Conservation (phyloP, 306 rosid species). For the Cajanus cajan region DNA sequence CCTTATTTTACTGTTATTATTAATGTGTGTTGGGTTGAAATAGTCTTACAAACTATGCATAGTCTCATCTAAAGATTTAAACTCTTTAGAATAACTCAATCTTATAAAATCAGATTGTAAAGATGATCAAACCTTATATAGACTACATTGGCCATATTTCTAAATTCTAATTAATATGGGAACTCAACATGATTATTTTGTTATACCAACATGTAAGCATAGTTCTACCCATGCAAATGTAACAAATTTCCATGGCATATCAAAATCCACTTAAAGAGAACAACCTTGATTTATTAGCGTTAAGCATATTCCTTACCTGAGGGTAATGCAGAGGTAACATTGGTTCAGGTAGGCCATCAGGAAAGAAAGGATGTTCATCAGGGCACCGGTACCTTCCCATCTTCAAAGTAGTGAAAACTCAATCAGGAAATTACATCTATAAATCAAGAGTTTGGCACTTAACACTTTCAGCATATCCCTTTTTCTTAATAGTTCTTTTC, state of each 20-base stretch:
- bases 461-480: not conserved
- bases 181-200: not conserved
- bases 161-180: too few species aligned
- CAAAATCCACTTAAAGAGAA: not conserved
- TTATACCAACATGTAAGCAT: not conserved
- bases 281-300: not conserved
- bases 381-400: slow-evolving; percentile 76
- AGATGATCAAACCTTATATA: too few species aligned
- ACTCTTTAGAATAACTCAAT: not conserved
- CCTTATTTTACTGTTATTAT: not conserved
- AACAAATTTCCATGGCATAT: not conserved
- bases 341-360: slow-evolving; percentile 56
- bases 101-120: too few species aligned
- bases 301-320: slow-evolving; percentile 43
- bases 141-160: not conserved
- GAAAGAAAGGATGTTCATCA: slow-evolving; percentile 81
- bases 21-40: not conserved
- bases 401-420: slow-evolving; percentile 35
- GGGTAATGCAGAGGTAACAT: slow-evolving; percentile 67
- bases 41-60: not conserved
- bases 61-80: too few species aligned
- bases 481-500: not conserved
- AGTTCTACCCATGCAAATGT: not conserved
- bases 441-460: not conserved
- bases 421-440: not conserved